A percentile compares a stretch with the other conserved stretches of the same genome.
Evolutionary conservation across 306 rosid species (phyloP).

Genomic region (Notholithocarpus densiflorus): DNA sequence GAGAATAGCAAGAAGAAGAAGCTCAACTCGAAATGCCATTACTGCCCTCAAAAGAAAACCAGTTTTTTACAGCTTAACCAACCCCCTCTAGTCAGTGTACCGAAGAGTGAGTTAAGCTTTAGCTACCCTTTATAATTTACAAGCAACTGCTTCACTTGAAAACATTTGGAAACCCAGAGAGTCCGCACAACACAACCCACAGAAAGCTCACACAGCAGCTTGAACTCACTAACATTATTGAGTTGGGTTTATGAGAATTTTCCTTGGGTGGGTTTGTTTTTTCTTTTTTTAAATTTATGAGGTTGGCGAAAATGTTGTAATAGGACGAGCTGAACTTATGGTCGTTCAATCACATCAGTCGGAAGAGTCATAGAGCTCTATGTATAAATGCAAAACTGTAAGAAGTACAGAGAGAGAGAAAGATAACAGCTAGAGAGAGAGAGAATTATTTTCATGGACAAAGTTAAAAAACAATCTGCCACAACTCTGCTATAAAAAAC

Average conservation of each 20-base stretch:
- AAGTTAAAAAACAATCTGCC: constrained; percentile 74
- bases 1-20: constrained; percentile 50
- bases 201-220: background rate
- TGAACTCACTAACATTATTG: constrained; percentile 18
- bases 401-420: constrained; percentile 28
- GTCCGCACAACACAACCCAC: constrained; percentile 15
- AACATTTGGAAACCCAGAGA: background rate
- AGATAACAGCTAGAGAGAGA: background rate
- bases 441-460: constrained; percentile 62
- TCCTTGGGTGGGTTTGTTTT: constrained; percentile 14
- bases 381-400: constrained; percentile 43
- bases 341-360: constrained; percentile 80
- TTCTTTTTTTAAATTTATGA: constrained; percentile 12
- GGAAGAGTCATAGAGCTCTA: constrained; percentile 29
- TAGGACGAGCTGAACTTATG: constrained; percentile 33
- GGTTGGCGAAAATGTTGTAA: constrained; percentile 13
- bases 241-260: constrained; percentile 14
- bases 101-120: background rate
- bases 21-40: constrained; percentile 54
- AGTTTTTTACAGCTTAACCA: constrained; percentile 8
- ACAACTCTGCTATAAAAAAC: constrained; percentile 62
- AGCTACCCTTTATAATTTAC: background rate
- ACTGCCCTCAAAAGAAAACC: constrained; percentile 2
- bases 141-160: background rate
- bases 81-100: background rate